Conservation (phyloP, 2,329 filamentous ascomycete genomes). For the Arthroderma sp. region DNA sequence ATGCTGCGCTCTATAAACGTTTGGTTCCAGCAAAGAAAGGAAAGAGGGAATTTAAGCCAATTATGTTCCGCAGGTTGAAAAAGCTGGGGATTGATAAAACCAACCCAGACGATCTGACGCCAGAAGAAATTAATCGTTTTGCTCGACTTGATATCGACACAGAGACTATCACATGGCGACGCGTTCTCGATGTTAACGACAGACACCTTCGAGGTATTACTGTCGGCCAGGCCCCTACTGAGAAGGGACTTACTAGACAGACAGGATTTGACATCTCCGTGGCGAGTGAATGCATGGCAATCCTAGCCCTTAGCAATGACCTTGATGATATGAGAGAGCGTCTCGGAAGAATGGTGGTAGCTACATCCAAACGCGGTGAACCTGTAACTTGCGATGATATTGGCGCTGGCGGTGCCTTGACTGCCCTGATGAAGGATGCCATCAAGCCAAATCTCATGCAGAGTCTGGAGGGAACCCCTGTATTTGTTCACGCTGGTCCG, state of each 20-base stretch:
- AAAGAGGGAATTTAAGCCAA: constrained; percentile 68
- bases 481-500: constrained; percentile 92
- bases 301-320: constrained; percentile 81
- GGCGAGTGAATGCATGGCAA: constrained; percentile 96
- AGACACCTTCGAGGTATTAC: constrained; percentile 82
- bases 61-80: constrained; percentile 87
- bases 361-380: constrained; percentile 70
- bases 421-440: constrained; percentile 91
- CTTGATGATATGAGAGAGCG: constrained; percentile 83
- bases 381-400: constrained; percentile 94
- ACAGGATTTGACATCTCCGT: constrained; percentile 98
- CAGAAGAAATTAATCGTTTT: constrained; percentile 77
- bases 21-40: constrained; percentile 84
- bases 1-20: constrained; percentile 72
- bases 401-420: constrained; percentile 79
- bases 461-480: constrained; percentile 88
- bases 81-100: constrained; percentile 96
- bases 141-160: constrained; percentile 94
- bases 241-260: constrained; percentile 75
- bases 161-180: constrained; percentile 91
- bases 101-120: constrained; percentile 76
- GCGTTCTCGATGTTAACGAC: constrained; percentile 95
- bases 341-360: constrained; percentile 89
- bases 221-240: constrained; percentile 74
- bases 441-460: constrained; percentile 99